Base-by-base conservation (phyloP, 768 basidiomycete species). In the Galerina marginata region DNA sequence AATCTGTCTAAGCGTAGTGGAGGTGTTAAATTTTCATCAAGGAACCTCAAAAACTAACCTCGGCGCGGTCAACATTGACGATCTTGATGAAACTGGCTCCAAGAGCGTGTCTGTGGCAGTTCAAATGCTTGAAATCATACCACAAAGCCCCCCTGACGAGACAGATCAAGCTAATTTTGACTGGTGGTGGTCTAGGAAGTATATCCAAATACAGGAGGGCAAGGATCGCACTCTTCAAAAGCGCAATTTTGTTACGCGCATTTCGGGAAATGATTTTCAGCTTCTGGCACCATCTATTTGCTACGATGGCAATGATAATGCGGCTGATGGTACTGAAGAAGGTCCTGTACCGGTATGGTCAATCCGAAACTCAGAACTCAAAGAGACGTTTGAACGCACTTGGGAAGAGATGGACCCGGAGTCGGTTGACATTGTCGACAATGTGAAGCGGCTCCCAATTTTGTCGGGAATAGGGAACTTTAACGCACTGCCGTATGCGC, bases 151-250 rank as follows among this genome's bases (percentile, higher is more conserved):
- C 6, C 6, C 29, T 29, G 29, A 6, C 49, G 5, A 14, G 2
- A n/a, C 29, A 42, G 5, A n/a, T n/a, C n/a, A n/a, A n/a, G n/a
- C n/a, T n/a, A n/a, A 44, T 29, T 29, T 54, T 36, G 3, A 42
- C 29, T 64, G 63, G 59, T 20, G 9, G 20, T 64, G 63, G 63
- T 45, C 55, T 6, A 29, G 44, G 20, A 45, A 54, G 9, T 64
- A 64, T 37, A 56, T 64, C 10, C 54, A 10, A 23, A 56, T 49
- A 7, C 46, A 61, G n/a, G 14, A 50, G 15, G 36, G n/a, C 33
- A 14, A 40, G 33, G 39, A 42, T 5, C 10, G 10, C 14, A 9
- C 38, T n/a, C 12, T 42, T 5, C 9, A n/a, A 2, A 43, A 40
- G 15, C 44, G 39, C 9, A 29, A 61, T 23, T 50, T 50, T 14